Percentiles rank a stretch among this genome's conserved stretches.
Evolutionary conservation across 2,329 filamentous ascomycete species (phyloP).

Genomic region (Fusarium illudens): DNA sequence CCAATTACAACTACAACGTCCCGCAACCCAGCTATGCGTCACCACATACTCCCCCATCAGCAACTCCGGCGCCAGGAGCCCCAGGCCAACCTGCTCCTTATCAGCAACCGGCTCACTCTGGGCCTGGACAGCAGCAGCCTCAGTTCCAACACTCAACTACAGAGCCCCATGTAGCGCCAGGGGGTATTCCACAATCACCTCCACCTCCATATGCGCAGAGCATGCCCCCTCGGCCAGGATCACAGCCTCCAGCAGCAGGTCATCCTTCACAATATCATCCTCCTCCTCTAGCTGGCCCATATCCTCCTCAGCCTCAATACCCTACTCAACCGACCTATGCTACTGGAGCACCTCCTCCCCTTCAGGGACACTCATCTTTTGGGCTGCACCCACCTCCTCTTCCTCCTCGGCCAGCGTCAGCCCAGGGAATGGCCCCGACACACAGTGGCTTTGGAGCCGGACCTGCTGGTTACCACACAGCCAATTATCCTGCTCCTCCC

Average conservation of each 20-base stretch:
- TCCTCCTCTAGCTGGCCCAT: conserved; percentile 16
- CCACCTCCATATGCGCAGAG: conserved; percentile 39
- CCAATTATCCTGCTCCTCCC: conserved; percentile 45
- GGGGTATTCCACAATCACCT: conserved; percentile 30
- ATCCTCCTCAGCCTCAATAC: conserved; percentile 34
- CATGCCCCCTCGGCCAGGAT: conserved; percentile 10
- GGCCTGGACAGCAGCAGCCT: conserved; percentile 12
- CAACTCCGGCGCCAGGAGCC: conserved; percentile 1
- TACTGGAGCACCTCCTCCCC: conserved; percentile 8
- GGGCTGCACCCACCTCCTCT: conserved; percentile 38
- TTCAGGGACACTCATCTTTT: conserved; percentile 19
- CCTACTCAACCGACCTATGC: conserved; percentile 37
- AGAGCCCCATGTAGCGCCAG: conserved; percentile 6
- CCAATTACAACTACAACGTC: conserved; percentile 32
- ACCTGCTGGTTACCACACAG: conserved; percentile 35
- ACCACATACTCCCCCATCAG: conserved; percentile 2
- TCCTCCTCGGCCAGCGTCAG: conserved; percentile 41
- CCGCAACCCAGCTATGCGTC: conserved; percentile 36
- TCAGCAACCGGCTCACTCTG: conserved; percentile 14
- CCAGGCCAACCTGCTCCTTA: conserved; percentile 6
- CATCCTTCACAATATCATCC: conserved; percentile 24
- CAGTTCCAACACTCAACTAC: conserved; percentile 17
- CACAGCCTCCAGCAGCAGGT: conserved; percentile 20
- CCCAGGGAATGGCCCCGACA: conserved; percentile 22
- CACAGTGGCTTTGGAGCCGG: conserved; percentile 35